Evolutionary conservation across 1,284 basidiomycete species (phyloP).

Genomic region (Cryptococcus wingfieldii): DNA sequence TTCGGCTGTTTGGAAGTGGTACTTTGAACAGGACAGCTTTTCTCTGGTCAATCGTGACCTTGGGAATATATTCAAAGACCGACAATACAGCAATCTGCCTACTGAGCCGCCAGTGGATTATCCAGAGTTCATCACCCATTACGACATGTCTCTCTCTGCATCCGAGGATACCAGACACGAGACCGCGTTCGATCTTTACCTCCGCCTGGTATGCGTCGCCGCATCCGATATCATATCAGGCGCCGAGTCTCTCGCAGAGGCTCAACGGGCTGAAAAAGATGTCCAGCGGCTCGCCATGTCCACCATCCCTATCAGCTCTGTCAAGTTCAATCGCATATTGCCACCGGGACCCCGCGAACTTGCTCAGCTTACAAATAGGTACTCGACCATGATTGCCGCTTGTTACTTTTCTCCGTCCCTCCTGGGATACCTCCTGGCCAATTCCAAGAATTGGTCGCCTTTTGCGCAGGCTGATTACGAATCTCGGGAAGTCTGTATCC

Average conservation of each 20-base stretch:
- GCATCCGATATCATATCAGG: conserved; percentile 44
- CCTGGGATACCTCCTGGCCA: conserved; percentile 56
- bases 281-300: conserved; percentile 73
- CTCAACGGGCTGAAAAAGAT: conserved; percentile 52
- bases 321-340: conserved; percentile 60
- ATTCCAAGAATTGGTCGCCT: conserved; percentile 40
- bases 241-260: conserved; percentile 35
- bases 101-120: conserved; percentile 67
- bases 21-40: conserved; percentile 59
- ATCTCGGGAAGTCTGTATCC: conserved; percentile 69
- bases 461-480: conserved; percentile 66
- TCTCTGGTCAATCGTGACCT: conserved; percentile 63
- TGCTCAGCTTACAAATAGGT: conserved; percentile 81
- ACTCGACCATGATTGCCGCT: conserved; percentile 70
- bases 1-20: conserved; percentile 70
- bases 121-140: conserved; percentile 67
- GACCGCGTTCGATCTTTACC: conserved; percentile 71
- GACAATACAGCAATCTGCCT: conserved; percentile 72
- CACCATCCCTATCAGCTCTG: conserved; percentile 61
- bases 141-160: conserved; percentile 58
- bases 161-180: conserved; percentile 57
- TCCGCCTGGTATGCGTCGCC: conserved; percentile 53
- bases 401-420: conserved; percentile 65
- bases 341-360: conserved; percentile 60
- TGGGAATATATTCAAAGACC: conserved; percentile 70